phyloP scores from a whole-genome alignment of 257 asterid genomes.

The Asclepias syriaca region DNA sequence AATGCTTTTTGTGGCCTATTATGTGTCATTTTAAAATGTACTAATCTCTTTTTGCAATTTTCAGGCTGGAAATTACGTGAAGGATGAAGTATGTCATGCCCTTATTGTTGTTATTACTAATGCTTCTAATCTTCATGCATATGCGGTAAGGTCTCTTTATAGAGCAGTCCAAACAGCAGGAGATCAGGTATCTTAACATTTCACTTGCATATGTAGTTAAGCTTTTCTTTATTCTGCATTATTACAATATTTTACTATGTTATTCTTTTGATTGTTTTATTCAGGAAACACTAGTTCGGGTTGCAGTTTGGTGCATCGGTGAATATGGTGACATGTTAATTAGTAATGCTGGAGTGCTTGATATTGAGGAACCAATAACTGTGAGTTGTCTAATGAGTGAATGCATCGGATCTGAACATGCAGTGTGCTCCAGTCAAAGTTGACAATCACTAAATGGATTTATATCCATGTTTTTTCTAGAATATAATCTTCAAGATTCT shows the following conservation, averaged over 20 bases:
- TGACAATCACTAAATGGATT: background rate
- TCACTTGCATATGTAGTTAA: constrained; percentile 7
- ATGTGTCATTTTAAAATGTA: constrained; percentile 1
- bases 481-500: background rate
- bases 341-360: constrained; percentile 62
- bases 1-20: background rate
- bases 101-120: constrained; percentile 83
- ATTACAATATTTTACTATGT: background rate
- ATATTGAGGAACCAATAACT: constrained; percentile 65
- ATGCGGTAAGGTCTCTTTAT: constrained; percentile 75
- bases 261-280: constrained; percentile 20
- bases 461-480: background rate
- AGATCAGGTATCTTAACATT: constrained; percentile 59
- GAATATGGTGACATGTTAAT: constrained; percentile 96
- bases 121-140: constrained; percentile 90
- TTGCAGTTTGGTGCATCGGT: constrained; percentile 98
- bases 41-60: constrained; percentile 18
- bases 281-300: constrained; percentile 92
- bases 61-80: constrained; percentile 92
- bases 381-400: constrained; percentile 44
- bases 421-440: background rate
- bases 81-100: constrained; percentile 97
- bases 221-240: constrained; percentile 7
- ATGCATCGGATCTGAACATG: background rate
- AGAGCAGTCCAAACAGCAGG: constrained; percentile 62